These are phyloP conservation scores for Tolypocladium ovalisporum DNA, from an alignment of 2,329 filamentous ascomycete species.

Conservation along the genomic window DNA sequence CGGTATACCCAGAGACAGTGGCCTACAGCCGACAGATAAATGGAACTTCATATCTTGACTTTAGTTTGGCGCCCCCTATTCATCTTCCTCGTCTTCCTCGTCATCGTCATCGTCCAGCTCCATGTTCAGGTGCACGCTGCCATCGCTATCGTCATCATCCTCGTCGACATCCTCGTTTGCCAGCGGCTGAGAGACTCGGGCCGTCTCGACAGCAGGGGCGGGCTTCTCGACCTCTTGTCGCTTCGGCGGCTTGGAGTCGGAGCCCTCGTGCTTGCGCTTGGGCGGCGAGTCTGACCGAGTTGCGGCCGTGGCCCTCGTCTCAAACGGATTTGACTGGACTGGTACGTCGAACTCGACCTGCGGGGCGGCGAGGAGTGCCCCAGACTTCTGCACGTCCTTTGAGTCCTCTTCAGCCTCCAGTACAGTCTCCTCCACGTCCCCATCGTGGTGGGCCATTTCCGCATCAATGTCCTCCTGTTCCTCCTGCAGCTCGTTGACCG, in stretches of 20 bases:
- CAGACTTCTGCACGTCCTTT: constrained; percentile 8
- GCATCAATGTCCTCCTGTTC: constrained; percentile 24
- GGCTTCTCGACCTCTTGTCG: constrained; percentile 26
- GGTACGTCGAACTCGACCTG: constrained; percentile 14
- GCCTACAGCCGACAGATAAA: neutral
- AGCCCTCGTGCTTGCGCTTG: constrained; percentile 29
- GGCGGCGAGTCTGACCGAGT: constrained; percentile 16
- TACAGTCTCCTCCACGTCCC: neutral
- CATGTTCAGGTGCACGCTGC: constrained; percentile 49
- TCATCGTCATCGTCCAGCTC: constrained; percentile 40
- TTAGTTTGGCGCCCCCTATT: neutral
- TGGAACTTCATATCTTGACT: neutral
- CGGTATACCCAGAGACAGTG: neutral
- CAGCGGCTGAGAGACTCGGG: constrained; percentile 6
- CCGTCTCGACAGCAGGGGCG: constrained; percentile 2
- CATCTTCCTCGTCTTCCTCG: constrained; percentile 14
- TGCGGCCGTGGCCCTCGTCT: constrained; percentile 10
- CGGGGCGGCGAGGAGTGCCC: constrained; percentile 7
- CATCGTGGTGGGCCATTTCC: constrained; percentile 11
- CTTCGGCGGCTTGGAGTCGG: constrained; percentile 24
- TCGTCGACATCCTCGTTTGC: constrained; percentile 21
- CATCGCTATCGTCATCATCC: constrained; percentile 38
- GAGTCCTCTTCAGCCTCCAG: neutral
- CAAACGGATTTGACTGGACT: constrained; percentile 25
- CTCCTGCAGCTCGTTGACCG: constrained; percentile 25